phyloP scores from a whole-genome alignment of 768 basidiomycete species.

The Tricholoma saponaceum region DNA sequence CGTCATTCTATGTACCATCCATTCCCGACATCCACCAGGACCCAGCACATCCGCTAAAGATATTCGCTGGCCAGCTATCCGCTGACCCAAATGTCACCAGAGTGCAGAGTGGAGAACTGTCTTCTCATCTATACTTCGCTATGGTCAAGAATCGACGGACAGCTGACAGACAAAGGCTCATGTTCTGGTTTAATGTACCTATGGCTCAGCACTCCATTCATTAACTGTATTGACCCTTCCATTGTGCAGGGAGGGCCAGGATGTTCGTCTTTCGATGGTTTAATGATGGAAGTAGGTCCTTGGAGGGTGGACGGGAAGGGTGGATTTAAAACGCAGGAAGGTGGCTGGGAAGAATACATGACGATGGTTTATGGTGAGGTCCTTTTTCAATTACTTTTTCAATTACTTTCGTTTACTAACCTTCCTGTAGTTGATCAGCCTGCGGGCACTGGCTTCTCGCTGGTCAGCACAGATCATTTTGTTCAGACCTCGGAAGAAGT shows the following conservation, averaged over 20 bases:
- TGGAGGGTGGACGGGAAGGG: constrained; percentile 76
- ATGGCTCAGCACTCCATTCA: neutral
- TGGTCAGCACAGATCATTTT: constrained; percentile 80
- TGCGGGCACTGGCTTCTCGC: constrained; percentile 92
- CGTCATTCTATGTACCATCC: constrained; percentile 76
- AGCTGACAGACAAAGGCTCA: constrained; percentile 86
- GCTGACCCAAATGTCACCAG: constrained; percentile 61
- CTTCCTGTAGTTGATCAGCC: constrained; percentile 85
- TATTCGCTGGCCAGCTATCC: constrained; percentile 83
- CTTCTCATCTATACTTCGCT: constrained; percentile 84
- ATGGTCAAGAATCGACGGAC: constrained; percentile 81
- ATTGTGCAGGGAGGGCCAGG: constrained; percentile 83
- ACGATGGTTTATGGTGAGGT: constrained; percentile 86
- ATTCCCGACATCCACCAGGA: constrained; percentile 78
- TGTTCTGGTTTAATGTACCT: constrained; percentile 97
- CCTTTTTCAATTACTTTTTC: neutral
- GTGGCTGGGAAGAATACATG: constrained; percentile 97
- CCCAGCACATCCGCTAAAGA: constrained; percentile 62
- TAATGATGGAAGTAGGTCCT: constrained; percentile 98
- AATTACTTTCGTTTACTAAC: constrained; percentile 2
- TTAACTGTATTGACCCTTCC: neutral
- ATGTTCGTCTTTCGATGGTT: constrained; percentile 94
- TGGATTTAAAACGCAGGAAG: constrained; percentile 68
- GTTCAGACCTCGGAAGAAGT: constrained; percentile 75
- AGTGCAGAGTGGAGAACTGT: constrained; percentile 54